phyloP scores from a whole-genome alignment of 1,284 basidiomycete genomes.

The Cryptococcus floricola region DNA sequence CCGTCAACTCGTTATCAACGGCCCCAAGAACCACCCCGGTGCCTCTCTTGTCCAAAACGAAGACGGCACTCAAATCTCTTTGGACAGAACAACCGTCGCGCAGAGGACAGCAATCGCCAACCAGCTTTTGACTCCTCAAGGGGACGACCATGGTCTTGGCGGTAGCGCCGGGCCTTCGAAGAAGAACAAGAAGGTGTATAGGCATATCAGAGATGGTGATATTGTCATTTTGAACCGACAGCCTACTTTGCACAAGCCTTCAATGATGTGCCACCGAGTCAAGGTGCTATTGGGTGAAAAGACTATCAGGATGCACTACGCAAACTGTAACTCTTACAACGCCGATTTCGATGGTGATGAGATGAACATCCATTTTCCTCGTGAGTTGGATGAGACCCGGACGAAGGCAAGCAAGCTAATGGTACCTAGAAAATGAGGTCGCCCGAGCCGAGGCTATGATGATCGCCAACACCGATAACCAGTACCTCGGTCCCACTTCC shows the following conservation, averaged over 20 bases:
- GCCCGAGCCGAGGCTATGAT: constrained; percentile 90
- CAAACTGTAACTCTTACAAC: constrained; percentile 99
- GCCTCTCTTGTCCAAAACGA: constrained; percentile 94
- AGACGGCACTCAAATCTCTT: constrained; percentile 78
- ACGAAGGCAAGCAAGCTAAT: constrained; percentile 61
- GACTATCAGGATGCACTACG: constrained; percentile 99
- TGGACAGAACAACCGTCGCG: constrained; percentile 79
- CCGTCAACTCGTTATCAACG: constrained; percentile 87
- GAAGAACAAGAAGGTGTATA: constrained; percentile 95
- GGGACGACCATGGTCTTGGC: constrained; percentile 57
- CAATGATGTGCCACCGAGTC: constrained; percentile 99
- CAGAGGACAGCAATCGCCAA: constrained; percentile 96
- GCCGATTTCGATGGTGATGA: constrained; percentile 99
- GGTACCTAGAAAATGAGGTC: constrained; percentile 81
- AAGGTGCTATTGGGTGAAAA: constrained; percentile 92
- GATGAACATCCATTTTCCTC: constrained; percentile 99
- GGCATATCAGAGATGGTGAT: constrained; percentile 93
- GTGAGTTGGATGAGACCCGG: constrained; percentile 53
- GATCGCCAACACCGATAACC: constrained; percentile 97
- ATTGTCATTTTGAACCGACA: constrained; percentile 96
- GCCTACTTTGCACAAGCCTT: constrained; percentile 98
- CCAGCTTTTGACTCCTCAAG: constrained; percentile 88
- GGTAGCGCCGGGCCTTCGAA: constrained; percentile 59
- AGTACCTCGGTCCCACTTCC: constrained; percentile 97
- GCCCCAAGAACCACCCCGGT: constrained; percentile 84